These are phyloP conservation scores for Colletotrichum melonis DNA, from an alignment of 2,329 filamentous ascomycete genomes.

Conservation along the genomic window DNA sequence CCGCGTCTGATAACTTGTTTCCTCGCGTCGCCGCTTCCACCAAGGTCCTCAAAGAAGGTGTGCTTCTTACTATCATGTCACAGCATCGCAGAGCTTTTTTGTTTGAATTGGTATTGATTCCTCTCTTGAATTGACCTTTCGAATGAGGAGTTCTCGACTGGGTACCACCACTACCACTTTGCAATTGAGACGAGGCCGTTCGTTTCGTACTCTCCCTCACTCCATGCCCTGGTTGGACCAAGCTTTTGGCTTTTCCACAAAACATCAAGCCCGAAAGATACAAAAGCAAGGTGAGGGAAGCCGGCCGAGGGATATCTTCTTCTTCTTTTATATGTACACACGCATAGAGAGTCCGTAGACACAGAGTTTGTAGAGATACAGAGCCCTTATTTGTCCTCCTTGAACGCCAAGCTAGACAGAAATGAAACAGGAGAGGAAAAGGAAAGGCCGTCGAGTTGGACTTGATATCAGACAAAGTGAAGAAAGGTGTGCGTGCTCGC, in stretches of 20 bases:
- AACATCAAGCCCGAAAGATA: not conserved
- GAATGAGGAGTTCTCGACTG: too few relatives aligned
- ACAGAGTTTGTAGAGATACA: too few relatives aligned
- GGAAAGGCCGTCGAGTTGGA: not conserved
- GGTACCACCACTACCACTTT: too few relatives aligned
- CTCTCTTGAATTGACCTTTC: not conserved
- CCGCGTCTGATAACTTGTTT: too few relatives aligned
- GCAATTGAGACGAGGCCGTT: too few relatives aligned
- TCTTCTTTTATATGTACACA: not conserved
- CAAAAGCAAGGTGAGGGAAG: too few relatives aligned
- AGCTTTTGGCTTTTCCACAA: not conserved
- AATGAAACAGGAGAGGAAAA: not conserved
- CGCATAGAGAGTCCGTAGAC: not conserved
- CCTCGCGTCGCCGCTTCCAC: not conserved
- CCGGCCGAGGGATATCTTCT: not conserved
- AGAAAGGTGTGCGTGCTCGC: not conserved
- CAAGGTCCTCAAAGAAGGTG: not conserved
- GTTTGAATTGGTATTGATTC: not conserved
- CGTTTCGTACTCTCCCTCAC: too few relatives aligned
- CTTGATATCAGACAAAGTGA: not conserved
- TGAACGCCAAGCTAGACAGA: not conserved
- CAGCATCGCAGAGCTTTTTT: not conserved
- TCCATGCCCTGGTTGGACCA: not conserved
- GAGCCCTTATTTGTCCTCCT: not conserved
- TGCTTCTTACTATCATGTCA: not conserved